Conservation (phyloP, 139 green algal genomes). For the Volvox reticuliferus region DNA sequence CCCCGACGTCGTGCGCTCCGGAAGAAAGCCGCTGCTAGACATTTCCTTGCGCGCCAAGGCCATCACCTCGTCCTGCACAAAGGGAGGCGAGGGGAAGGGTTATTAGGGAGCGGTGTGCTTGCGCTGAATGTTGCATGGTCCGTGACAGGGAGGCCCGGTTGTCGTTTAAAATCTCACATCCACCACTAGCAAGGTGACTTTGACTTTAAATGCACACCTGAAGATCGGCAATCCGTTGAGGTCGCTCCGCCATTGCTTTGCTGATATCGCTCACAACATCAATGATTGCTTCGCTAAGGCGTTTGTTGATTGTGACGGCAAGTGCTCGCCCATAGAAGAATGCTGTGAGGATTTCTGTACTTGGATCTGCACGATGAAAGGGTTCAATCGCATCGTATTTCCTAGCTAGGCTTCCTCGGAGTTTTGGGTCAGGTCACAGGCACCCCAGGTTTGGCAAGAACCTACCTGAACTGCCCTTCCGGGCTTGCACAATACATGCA, state of each 20-base stretch:
- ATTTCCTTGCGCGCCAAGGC: slow-evolving; percentile 47
- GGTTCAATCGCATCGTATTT: too few species aligned
- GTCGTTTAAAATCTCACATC: background rate
- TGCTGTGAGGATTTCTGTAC: slow-evolving; percentile 36
- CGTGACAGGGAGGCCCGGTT: background rate
- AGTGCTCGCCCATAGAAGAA: slow-evolving; percentile 54
- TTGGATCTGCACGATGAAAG: background rate
- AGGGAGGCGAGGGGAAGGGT: too few species aligned
- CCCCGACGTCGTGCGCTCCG: background rate
- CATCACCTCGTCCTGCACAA: slow-evolving; percentile 41
- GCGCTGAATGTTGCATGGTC: background rate
- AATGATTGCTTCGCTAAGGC: slow-evolving; percentile 30
- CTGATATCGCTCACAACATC: slow-evolving; percentile 43
- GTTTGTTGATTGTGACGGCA: slow-evolving; percentile 26
- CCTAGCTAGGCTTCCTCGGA: too few species aligned
- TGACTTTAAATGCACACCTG: slow-evolving; percentile 14
- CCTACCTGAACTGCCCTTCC: background rate
- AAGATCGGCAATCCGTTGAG: slow-evolving; percentile 42
- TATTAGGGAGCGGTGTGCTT: too few species aligned
- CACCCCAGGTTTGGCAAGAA: background rate
- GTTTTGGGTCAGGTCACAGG: too few species aligned
- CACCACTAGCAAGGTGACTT: too few species aligned
- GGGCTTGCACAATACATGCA: background rate
- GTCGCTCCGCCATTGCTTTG: slow-evolving; percentile 48
- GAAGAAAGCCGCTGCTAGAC: slow-evolving; percentile 22